Evolutionary conservation across 176 grass and related monocot genomes (phyloP).

Genomic region (Secale cereale): DNA sequence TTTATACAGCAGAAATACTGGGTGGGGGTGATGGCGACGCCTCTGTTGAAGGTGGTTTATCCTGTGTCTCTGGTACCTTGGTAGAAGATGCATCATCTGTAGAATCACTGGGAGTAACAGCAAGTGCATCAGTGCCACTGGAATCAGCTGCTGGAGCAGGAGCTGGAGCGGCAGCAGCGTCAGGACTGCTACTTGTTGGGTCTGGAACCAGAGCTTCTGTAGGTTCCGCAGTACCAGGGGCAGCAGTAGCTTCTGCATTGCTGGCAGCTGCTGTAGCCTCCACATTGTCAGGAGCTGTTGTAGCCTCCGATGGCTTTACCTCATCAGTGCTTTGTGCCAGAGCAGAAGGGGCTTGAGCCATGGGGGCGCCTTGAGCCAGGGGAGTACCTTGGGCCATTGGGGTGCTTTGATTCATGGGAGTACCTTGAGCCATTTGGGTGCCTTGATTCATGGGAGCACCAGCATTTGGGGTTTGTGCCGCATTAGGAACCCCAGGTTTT

Average conservation of each 20-base stretch:
- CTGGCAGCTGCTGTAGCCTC: constrained; percentile 19
- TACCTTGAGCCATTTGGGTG: constrained; percentile 14
- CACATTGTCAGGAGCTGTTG: not conserved
- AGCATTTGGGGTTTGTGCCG: constrained; percentile 24
- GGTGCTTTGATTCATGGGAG: constrained; percentile 9
- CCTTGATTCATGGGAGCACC: constrained; percentile 11
- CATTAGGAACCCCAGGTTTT: constrained; percentile 38
- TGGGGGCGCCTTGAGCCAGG: not conserved
- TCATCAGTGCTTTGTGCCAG: constrained; percentile 12
- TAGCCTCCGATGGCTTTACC: constrained; percentile 38
- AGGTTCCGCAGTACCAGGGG: constrained; percentile 6
- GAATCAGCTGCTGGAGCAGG: constrained; percentile 17
- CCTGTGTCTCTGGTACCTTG: not conserved
- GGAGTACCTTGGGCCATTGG: not conserved
- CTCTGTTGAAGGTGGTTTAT: constrained; percentile 35
- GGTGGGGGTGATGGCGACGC: constrained; percentile 4
- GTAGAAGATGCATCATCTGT: not conserved
- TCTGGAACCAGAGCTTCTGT: constrained; percentile 14
- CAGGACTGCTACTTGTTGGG: constrained; percentile 3
- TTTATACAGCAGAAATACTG: constrained; percentile 32
- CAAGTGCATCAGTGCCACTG: not conserved
- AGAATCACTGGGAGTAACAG: constrained; percentile 8
- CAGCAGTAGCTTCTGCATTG: constrained; percentile 19
- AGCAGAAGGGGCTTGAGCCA: constrained; percentile 24
- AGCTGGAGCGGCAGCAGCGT: constrained; percentile 11